Conservation (phyloP, 805 yeast species). For the Metschnikowia colocasiae region DNA sequence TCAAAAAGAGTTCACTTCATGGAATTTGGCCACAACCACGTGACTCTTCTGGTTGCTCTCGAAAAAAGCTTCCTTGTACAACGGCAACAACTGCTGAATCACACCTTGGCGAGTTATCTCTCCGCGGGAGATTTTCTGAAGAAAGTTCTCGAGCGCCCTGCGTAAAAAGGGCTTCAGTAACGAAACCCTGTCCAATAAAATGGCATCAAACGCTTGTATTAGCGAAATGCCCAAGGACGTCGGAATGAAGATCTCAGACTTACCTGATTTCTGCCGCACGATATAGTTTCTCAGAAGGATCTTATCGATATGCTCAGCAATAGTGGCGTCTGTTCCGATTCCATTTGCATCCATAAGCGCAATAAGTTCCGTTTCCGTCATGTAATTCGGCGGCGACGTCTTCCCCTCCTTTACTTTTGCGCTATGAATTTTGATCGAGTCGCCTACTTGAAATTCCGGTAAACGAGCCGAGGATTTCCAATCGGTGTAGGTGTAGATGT, state of each 20-base stretch:
- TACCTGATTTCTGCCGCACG: conserved; percentile 36
- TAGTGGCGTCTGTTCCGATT: conserved; percentile 98
- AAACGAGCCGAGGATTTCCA: conserved; percentile 70
- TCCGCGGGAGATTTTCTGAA: conserved; percentile 71
- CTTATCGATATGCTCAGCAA: conserved; percentile 94
- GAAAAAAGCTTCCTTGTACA: conserved; percentile 59
- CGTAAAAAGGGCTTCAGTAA: conserved; percentile 88
- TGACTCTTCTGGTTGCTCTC: conserved; percentile 17
- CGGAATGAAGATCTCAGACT: conserved; percentile 58
- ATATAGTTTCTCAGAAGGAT: conserved; percentile 67
- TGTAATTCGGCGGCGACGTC: conserved; percentile 74
- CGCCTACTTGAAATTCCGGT: conserved; percentile 61
- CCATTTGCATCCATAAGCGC: conserved; percentile 95
- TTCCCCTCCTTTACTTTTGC: conserved; percentile 67
- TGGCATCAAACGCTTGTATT: conserved; percentile 80
- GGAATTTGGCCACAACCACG: conserved; percentile 17
- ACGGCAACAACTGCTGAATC: conserved; percentile 46
- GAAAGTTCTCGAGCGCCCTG: conserved; percentile 63
- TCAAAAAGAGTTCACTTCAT: conserved; percentile 11
- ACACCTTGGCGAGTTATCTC: conserved; percentile 49
- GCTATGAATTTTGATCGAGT: conserved; percentile 49
- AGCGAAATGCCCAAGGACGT: conserved; percentile 80
- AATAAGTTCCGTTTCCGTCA: conserved; percentile 91
- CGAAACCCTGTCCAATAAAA: conserved; percentile 67
- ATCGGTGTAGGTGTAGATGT: conserved; percentile 69